Percentiles rank a stretch among this genome's conserved stretches.
Conservation (phyloP, 305 asterid species). For the Solanum hybrid region DNA sequence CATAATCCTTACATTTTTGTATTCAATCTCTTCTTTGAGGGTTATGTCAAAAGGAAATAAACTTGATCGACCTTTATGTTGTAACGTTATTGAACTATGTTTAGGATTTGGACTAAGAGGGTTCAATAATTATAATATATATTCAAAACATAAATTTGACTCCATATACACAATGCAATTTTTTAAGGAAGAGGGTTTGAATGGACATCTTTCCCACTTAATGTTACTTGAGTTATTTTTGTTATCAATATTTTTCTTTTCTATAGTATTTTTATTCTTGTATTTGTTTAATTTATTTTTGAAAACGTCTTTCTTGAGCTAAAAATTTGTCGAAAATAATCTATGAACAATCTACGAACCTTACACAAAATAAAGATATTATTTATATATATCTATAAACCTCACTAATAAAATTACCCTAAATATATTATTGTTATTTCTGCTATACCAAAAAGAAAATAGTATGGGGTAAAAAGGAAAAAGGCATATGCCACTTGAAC, state of each 20-base stretch:
- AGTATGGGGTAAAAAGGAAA: background rate
- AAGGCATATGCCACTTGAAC: background rate
- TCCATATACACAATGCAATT: background rate
- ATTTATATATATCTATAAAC: background rate
- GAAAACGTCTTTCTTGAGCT: background rate
- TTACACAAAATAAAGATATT: background rate
- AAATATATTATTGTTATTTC: background rate
- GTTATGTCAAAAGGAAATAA: too few species aligned
- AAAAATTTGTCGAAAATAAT: fast-evolving
- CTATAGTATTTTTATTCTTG: background rate
- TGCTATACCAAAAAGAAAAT: background rate
- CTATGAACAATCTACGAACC: background rate
- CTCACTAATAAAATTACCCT: background rate
- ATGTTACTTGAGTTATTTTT: background rate
- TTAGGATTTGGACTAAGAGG: background rate
- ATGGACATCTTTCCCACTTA: background rate
- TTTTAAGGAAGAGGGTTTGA: background rate
- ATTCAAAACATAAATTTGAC: background rate
- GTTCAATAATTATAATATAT: too few species aligned
- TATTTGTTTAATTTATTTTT: background rate
- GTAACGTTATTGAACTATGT: background rate
- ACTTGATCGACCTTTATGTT: too few species aligned
- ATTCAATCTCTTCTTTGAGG: too few species aligned
- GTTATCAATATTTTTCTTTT: background rate
- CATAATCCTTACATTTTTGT: too few species aligned